These are phyloP conservation scores for Gossypium raimondii DNA, from an alignment of 345 rosid genomes.

Conservation along the genomic window DNA sequence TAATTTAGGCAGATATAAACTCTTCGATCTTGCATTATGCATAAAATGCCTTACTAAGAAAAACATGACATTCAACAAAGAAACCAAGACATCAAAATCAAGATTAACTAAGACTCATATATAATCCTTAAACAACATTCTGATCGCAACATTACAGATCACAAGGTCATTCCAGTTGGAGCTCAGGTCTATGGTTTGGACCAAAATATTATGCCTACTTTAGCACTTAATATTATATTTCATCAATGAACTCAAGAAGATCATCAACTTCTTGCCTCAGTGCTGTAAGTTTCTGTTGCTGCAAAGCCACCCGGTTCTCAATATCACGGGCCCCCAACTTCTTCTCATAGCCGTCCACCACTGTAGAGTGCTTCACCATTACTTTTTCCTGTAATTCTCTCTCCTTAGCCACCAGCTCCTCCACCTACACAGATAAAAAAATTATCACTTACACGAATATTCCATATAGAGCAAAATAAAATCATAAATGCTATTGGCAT, in stretches of 20 bases:
- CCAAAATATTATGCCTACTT: background rate
- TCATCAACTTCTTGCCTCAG: constrained; percentile 85
- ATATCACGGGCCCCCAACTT: constrained; percentile 64
- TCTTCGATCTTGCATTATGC: no score
- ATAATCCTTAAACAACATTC: background rate
- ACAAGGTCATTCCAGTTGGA: background rate
- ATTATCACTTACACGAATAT: background rate
- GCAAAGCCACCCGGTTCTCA: constrained; percentile 64
- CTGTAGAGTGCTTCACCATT: constrained; percentile 51
- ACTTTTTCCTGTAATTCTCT: constrained; percentile 81
- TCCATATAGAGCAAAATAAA: background rate
- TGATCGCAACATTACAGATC: background rate
- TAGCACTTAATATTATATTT: constrained; percentile 36
- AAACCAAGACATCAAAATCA: no score
- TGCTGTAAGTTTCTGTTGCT: constrained; percentile 60
- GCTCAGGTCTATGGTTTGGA: background rate
- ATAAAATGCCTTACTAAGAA: no score
- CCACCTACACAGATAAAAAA: constrained; percentile 47
- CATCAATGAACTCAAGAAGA: constrained; percentile 73
- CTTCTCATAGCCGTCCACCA: constrained; percentile 72
- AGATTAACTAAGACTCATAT: no score
- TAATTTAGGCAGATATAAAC: no score
- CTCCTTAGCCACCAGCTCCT: constrained; percentile 79
- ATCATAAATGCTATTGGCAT: background rate
- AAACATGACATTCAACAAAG: no score